Evolutionary conservation across 139 green algal genomes (phyloP), one percentile per base, ranked within the genome.

Genomic region (Chlorella sorokiniana): DNA sequence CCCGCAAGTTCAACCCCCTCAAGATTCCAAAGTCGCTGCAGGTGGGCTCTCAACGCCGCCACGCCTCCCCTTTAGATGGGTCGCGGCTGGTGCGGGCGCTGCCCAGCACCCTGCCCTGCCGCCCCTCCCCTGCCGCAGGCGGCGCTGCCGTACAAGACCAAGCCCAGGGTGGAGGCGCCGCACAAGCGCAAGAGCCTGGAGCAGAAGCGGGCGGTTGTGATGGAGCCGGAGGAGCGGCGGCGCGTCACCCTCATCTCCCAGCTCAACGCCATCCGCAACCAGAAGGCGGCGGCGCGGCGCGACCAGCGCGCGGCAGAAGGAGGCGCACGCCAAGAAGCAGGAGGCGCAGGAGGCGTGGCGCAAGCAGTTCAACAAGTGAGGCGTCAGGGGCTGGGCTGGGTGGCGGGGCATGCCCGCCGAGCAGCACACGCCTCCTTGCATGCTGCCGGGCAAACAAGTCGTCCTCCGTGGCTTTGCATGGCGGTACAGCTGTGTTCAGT

Each of bases 201-300:
- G 78, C 90, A 95, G 87, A 88, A 88, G 74, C 91, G 95, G 16
- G 94, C 94, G 1, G 93, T 97, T 37, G 92, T 97, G 18, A 72
- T 94, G 76, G 93, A 96, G 73, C 74, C 90, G 45, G 71, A 85
- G 44, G 93, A 97, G 86, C 71, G 72, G 31, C 78, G 81, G 51
- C 76, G 83, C n/a, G 79, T 84, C 7, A 77, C 90, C 33, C 88
- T 99, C 85, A 63, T 98, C 75, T 85, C 95, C 81, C 93, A 98
- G 89, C 95, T 99, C 35, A 96, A 96, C 74, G 93, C 96, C n/a
- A 96, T 99, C 73, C 90, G 95, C 74, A 98, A 98, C 84, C 91
- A 94, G 16, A 98, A 96, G 89, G 87, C 90, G 27, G 78, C 63
- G 48, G 95, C 95, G 89, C 82, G 93, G 59, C 73, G 84, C 11